A percentile compares a stretch with the other conserved stretches of the same genome.
Conservation (phyloP, 1,284 basidiomycete species). For the Porodaedalea pini region DNA sequence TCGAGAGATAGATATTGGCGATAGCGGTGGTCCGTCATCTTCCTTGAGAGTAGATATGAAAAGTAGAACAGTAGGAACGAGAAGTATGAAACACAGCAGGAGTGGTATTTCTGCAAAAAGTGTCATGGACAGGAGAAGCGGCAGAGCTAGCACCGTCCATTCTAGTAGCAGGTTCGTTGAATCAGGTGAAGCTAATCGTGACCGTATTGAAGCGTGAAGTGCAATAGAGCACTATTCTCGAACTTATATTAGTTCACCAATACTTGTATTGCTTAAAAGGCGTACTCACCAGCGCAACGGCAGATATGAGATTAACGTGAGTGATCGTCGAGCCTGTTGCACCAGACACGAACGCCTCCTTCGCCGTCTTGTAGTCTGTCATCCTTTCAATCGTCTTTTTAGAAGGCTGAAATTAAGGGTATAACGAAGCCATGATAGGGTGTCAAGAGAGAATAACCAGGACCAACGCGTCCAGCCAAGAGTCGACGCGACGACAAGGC, state of each 20-base stretch:
- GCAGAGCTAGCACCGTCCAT: conserved; percentile 66
- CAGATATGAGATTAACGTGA: conserved; percentile 73
- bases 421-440: too few relatives aligned
- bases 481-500: too few relatives aligned
- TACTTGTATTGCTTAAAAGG: conserved; percentile 15
- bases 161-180: conserved; percentile 48
- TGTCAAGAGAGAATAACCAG: too few relatives aligned
- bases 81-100: conserved; percentile 49
- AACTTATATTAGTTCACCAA: conserved; percentile 20
- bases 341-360: conserved; percentile 86
- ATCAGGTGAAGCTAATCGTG: conserved; percentile 40
- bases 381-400: too few relatives aligned
- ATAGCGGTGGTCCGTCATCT: conserved; percentile 4
- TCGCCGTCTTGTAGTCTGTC: conserved; percentile 72
- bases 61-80: conserved; percentile 32
- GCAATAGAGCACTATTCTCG: conserved; percentile 61
- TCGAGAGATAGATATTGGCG: conserved; percentile 22
- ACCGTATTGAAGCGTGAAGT: conserved; percentile 57
- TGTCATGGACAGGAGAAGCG: conserved; percentile 79
- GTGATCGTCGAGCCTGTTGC: conserved; percentile 73
- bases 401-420: too few relatives aligned
- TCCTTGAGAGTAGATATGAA: conserved; percentile 12
- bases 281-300: conserved; percentile 66
- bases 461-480: too few relatives aligned
- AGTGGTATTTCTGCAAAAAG: conserved; percentile 60